phyloP scores from a whole-genome alignment of 2,329 filamentous ascomycete genomes.

The Ophiostoma sp. region DNA sequence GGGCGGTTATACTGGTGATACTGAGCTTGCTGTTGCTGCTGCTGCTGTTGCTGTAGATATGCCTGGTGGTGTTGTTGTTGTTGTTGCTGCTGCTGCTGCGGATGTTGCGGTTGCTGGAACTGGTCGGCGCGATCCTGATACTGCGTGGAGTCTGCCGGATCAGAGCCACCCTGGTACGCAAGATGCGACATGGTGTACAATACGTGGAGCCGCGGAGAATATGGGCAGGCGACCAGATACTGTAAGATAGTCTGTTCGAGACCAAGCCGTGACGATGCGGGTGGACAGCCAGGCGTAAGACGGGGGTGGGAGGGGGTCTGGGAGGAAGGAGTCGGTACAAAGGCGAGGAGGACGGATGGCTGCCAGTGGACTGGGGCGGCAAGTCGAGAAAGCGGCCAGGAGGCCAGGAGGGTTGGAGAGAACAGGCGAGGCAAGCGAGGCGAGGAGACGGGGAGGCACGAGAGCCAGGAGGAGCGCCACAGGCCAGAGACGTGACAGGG shows the following conservation, averaged over 20 bases:
- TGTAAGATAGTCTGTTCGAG: constrained; percentile 11
- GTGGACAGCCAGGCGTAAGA: neutral
- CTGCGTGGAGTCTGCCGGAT: constrained; percentile 27
- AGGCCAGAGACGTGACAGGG: constrained; percentile 22
- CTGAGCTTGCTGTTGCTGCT: constrained; percentile 7
- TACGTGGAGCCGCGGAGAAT: constrained; percentile 29
- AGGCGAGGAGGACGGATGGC: constrained; percentile 26
- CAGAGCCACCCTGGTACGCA: constrained; percentile 42
- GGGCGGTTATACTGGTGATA: neutral
- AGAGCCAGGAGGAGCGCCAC: neutral
- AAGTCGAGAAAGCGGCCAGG: neutral
- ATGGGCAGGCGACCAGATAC: constrained; percentile 15
- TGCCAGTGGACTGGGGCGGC: constrained; percentile 25
- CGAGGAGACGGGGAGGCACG: neutral
- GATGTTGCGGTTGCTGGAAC: constrained; percentile 1
- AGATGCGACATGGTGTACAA: constrained; percentile 50
- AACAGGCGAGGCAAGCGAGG: neutral
- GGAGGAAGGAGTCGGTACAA: constrained; percentile 11
- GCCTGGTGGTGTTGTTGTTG: constrained; percentile 1
- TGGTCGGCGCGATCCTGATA: neutral
- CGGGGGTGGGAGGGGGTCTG: neutral
- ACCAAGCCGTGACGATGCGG: neutral
- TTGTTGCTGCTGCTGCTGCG: constrained; percentile 1
- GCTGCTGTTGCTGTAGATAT: neutral
- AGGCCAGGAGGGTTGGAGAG: neutral